These are phyloP conservation scores for Rheum nobile DNA, from an alignment of 148 eudicot species.

Conservation along the genomic window DNA sequence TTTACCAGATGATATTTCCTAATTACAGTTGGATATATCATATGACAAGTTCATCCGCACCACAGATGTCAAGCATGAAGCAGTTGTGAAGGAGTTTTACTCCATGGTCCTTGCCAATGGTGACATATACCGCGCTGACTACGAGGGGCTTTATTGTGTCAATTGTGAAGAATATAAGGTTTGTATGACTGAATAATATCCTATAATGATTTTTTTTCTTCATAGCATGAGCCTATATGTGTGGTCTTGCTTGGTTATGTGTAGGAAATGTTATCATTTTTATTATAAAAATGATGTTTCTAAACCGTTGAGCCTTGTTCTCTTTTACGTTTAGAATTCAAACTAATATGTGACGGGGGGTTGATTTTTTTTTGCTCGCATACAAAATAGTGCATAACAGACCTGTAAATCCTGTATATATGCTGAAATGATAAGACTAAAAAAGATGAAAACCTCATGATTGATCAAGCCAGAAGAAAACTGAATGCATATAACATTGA, in stretches of 20 bases:
- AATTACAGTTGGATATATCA: slow-evolving; percentile 72
- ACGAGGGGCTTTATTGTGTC: slow-evolving; percentile 94
- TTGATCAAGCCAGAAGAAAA: neutral
- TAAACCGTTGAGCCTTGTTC: neutral
- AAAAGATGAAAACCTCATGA: neutral
- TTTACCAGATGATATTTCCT: slow-evolving; percentile 11
- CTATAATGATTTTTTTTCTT: neutral
- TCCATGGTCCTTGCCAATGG: slow-evolving; percentile 81
- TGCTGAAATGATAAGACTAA: neutral
- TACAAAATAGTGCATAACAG: neutral
- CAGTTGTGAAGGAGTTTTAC: slow-evolving; percentile 80
- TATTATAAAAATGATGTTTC: neutral
- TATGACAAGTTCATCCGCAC: slow-evolving; percentile 95
- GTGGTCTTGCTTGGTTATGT: neutral
- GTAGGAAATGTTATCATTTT: neutral
- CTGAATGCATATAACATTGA: neutral
- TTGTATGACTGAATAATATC: neutral
- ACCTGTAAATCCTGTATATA: neutral
- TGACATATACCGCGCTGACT: slow-evolving; percentile 89
- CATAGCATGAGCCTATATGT: neutral
- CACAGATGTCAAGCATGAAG: slow-evolving; percentile 77
- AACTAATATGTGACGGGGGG: neutral
- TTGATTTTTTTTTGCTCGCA: neutral
- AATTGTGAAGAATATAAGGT: slow-evolving; percentile 99
- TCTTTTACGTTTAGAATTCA: neutral